These are phyloP conservation scores for Trichoderma simmonsii DNA, from an alignment of 2,329 filamentous ascomycete genomes.

Conservation along the genomic window DNA sequence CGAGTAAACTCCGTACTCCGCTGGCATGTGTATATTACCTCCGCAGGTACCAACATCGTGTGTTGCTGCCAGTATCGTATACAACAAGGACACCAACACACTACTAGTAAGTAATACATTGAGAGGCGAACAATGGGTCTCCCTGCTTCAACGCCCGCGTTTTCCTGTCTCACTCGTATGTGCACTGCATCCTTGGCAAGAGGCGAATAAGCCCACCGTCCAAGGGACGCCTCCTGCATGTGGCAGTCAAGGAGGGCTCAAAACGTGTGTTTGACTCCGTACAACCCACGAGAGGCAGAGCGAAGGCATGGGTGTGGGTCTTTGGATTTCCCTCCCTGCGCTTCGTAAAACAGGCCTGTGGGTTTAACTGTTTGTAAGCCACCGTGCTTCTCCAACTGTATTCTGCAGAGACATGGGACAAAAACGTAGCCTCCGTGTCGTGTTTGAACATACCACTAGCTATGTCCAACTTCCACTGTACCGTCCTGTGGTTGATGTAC, in stretches of 20 bases:
- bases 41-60: neutral
- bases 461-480: neutral
- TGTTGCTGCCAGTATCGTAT: neutral
- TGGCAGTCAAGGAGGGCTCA: neutral
- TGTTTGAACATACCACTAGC: neutral
- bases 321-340: neutral
- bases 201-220: neutral
- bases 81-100: neutral
- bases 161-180: neutral
- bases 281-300: neutral
- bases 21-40: neutral
- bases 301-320: constrained; percentile 6
- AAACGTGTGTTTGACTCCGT: neutral
- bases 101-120: neutral
- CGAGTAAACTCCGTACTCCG: neutral
- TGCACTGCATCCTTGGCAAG: neutral
- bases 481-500: neutral
- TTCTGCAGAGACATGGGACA: neutral
- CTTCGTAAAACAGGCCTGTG: neutral
- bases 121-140: neutral
- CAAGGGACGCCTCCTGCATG: constrained; percentile 2
- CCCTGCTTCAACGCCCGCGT: neutral
- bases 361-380: neutral
- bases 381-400: neutral
- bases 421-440: neutral